These are phyloP conservation scores for Nakaseomyces bracarensis DNA, from an alignment of 1,139 yeast genomes.

Conservation along the genomic window DNA sequence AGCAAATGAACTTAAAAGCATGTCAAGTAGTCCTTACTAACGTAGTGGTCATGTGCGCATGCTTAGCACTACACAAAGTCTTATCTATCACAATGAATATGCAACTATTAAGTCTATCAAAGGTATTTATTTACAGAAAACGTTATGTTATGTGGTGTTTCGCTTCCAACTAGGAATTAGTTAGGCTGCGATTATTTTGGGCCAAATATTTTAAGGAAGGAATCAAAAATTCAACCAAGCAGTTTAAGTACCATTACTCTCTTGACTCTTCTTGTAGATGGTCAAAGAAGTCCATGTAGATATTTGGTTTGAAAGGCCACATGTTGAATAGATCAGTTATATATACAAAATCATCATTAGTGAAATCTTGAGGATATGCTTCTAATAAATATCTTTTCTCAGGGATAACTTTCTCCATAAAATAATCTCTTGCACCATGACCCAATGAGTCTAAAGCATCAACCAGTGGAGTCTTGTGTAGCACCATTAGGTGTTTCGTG, in stretches of 20 bases:
- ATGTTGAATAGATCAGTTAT: conserved; percentile 46
- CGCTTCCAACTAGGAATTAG: too few species aligned
- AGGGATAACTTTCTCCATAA: conserved; percentile 36
- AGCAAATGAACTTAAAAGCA: too few species aligned
- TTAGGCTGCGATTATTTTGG: too few species aligned
- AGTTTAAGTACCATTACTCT: too few species aligned
- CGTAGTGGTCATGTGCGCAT: neutral
- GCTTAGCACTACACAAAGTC: too few species aligned
- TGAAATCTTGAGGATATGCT: conserved; percentile 43
- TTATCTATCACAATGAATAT: neutral
- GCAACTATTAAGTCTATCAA: too few species aligned
- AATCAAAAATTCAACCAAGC: too few species aligned
- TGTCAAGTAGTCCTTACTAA: too few species aligned
- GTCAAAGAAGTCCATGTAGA: conserved; percentile 27
- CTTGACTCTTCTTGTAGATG: conserved; percentile 19
- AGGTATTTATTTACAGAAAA: too few species aligned
- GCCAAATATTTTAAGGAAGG: too few species aligned
- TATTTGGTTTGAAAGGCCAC: conserved; percentile 86
- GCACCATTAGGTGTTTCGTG: conserved; percentile 53
- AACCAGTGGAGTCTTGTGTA: conserved; percentile 41
- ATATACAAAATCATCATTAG: conserved; percentile 44
- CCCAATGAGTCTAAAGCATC: conserved; percentile 54
- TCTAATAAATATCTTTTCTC: conserved; percentile 32
- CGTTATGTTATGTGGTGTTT: too few species aligned
- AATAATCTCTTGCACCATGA: conserved; percentile 73